These are phyloP conservation scores for Blechomonas ayalai DNA, from an alignment of 208 protist genomes.

Conservation along the genomic window DNA sequence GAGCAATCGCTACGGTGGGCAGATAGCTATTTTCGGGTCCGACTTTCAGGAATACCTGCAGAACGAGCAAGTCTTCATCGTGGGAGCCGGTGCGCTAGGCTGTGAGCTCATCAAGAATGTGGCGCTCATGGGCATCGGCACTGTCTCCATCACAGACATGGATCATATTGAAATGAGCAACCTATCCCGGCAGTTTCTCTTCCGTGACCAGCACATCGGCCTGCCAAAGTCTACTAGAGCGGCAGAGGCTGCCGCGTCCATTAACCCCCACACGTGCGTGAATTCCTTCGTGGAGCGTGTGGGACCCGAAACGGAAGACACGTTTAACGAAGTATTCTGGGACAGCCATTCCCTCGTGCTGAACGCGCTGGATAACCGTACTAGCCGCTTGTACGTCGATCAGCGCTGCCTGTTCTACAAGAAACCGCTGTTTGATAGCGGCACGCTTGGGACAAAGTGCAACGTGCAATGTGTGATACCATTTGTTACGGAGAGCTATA, in stretches of 20 bases:
- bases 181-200: constrained; percentile 99
- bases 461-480: constrained; percentile 98
- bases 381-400: constrained; percentile 96
- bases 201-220: constrained; percentile 94
- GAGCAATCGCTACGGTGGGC: constrained; percentile 89
- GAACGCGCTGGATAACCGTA: constrained; percentile 99
- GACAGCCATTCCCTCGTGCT: constrained; percentile 87
- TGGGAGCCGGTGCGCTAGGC: constrained; percentile 97
- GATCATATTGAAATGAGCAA: constrained; percentile 99
- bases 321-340: constrained; percentile 97
- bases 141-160: constrained; percentile 98
- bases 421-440: constrained; percentile 98
- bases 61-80: constrained; percentile 88
- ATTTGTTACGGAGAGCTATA: constrained; percentile 98
- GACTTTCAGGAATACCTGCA: constrained; percentile 81
- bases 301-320: constrained; percentile 93
- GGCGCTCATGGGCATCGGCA: constrained; percentile 96
- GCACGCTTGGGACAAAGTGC: constrained; percentile 98
- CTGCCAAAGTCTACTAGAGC: constrained; percentile 94
- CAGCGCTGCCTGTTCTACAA: constrained; percentile 93
- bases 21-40: constrained; percentile 94
- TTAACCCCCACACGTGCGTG: constrained; percentile 93
- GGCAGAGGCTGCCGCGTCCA: constrained; percentile 78
- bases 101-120: constrained; percentile 99
- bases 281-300: constrained; percentile 87